Evolutionary conservation across 2,329 filamentous ascomycete genomes (phyloP), one percentile per base, ranked within the genome.

Genomic region (Hirsutella rhossiliensis): DNA sequence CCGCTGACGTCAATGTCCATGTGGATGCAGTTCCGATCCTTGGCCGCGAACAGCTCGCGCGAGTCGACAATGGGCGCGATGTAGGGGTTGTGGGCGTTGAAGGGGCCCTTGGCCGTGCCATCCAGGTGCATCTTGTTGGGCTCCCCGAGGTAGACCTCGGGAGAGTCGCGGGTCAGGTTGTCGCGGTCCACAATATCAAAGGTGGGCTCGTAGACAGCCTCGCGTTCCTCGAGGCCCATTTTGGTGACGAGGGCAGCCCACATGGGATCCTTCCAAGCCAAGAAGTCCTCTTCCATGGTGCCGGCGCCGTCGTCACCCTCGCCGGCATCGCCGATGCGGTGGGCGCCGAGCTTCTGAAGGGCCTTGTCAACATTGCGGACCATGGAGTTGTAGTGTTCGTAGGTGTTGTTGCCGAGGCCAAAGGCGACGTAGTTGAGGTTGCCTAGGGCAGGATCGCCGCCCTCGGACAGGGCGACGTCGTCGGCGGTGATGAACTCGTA

Each of bases 181-280:
- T 85, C 78, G 51, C 82, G 78, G 56, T 95, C 84, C 23, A 76
- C 77, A 54, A 98, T 81, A 54, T 78, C 80, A 61, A 96, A 96
- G 46, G 89, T 80, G 41, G 92, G 87, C 63, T 98, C 94, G 63
- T 97, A 98, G 47, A 94, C 81, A 48, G 89, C 87, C 62, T 98
- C 94, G 47, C 92, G 88, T 68, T 98, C 92, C 65, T 97, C 85
- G 45, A 98, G 71, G 43, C 78, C 78, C 83, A 98, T 87, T 59
- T 86, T 80, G 52, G 86, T 77, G 20, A 84, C 74, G 43, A 98
- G 73, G 47, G 84, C 85, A 56, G 76, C 72, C 92, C 94, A 98
- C 92, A 98, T 98, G 49, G 89, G 89, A 58, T 98, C 92, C 70
- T 98, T 98, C 92, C 92, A 98, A 52, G 90, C 87, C 56, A 98